A percentile compares a stretch with the other conserved stretches of the same genome.
phyloP scores from a whole-genome alignment of 176 grass and related monocot species.

The Hsuehochloa calcarea region DNA sequence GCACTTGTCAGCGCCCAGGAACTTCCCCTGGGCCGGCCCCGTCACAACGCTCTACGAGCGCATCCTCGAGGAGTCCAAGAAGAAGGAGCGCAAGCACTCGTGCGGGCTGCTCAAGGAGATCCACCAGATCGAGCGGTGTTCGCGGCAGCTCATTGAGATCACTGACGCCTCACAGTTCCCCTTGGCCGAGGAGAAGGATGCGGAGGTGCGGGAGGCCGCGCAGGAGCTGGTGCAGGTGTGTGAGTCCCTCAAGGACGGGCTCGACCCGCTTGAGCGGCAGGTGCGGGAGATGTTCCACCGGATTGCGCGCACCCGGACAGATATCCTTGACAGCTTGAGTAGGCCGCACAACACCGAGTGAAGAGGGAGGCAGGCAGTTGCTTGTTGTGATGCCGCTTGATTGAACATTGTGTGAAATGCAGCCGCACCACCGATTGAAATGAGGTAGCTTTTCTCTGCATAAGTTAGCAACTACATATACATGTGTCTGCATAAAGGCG shows the following conservation, averaged over 20 bases:
- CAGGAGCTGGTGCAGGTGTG: conserved; percentile 61
- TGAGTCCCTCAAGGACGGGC: conserved; percentile 54
- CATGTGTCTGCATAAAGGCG: conserved; percentile 27
- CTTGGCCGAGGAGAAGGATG: conserved; percentile 50
- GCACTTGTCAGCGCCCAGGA: conserved; percentile 60
- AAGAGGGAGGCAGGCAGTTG: neutral
- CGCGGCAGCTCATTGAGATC: conserved; percentile 66
- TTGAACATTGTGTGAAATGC: conserved; percentile 9
- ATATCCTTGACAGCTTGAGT: conserved; percentile 74
- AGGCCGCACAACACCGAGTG: conserved; percentile 48
- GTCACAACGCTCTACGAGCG: conserved; percentile 55
- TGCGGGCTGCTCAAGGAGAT: conserved; percentile 87
- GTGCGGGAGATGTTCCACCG: conserved; percentile 84
- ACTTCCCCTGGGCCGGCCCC: conserved; percentile 54
- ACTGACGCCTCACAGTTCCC: conserved; percentile 68
- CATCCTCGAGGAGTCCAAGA: conserved; percentile 87
- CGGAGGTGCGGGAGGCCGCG: conserved; percentile 53
- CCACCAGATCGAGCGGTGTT: conserved; percentile 70
- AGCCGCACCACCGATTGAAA: neutral
- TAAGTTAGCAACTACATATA: conserved; percentile 41
- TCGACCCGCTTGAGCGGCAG: conserved; percentile 83
- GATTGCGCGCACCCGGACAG: conserved; percentile 69
- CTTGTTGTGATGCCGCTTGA: neutral
- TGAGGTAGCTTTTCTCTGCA: conserved; percentile 33
- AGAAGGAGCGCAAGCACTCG: conserved; percentile 76